A percentile compares a stretch with the other conserved stretches of the same genome.
phyloP scores from a whole-genome alignment of 1,284 basidiomycete genomes.

The Irpex sp. region DNA sequence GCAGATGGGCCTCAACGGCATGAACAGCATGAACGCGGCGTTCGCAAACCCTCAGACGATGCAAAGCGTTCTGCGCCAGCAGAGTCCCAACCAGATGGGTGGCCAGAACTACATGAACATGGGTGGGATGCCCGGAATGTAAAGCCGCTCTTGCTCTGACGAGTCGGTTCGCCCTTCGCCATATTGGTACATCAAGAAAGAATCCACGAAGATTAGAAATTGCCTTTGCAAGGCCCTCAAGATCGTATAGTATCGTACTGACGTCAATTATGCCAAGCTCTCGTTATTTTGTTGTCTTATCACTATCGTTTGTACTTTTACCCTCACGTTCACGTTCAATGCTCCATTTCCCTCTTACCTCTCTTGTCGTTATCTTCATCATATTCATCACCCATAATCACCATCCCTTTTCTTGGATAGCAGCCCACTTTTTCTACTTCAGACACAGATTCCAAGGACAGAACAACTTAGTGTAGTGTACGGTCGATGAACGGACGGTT shows the following conservation, averaged over 20 bases:
- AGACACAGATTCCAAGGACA: slow-evolving; percentile 10
- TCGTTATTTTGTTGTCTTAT: slow-evolving; percentile 4
- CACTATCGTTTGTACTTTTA: slow-evolving; percentile 8
- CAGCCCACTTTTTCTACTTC: slow-evolving; percentile 2
- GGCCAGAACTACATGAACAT: slow-evolving; percentile 57
- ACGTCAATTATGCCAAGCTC: slow-evolving; percentile 5
- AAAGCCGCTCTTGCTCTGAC: slow-evolving; percentile 1
- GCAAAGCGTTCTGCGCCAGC: slow-evolving; percentile 78
- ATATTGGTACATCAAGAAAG: background rate
- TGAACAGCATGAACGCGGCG: slow-evolving; percentile 37
- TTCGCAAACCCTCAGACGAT: slow-evolving; percentile 67
- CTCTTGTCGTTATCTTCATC: background rate
- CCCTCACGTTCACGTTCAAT: background rate
- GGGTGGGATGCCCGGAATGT: slow-evolving; percentile 36
- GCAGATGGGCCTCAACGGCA: slow-evolving; percentile 52
- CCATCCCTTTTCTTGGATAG: slow-evolving; percentile 10
- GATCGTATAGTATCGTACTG: slow-evolving; percentile 11
- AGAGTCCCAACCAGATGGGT: slow-evolving; percentile 57
- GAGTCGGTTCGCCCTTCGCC: background rate
- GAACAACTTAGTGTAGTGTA: slow-evolving; percentile 2
- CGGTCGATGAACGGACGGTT: slow-evolving; percentile 62
- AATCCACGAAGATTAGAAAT: slow-evolving; percentile 4
- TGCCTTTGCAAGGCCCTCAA: slow-evolving; percentile 1
- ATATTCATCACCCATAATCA: slow-evolving; percentile 7
- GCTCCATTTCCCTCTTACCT: slow-evolving; percentile 8